Conservation (phyloP, 192 early-diverging fungal species). For the Linnemannia zychae region DNA sequence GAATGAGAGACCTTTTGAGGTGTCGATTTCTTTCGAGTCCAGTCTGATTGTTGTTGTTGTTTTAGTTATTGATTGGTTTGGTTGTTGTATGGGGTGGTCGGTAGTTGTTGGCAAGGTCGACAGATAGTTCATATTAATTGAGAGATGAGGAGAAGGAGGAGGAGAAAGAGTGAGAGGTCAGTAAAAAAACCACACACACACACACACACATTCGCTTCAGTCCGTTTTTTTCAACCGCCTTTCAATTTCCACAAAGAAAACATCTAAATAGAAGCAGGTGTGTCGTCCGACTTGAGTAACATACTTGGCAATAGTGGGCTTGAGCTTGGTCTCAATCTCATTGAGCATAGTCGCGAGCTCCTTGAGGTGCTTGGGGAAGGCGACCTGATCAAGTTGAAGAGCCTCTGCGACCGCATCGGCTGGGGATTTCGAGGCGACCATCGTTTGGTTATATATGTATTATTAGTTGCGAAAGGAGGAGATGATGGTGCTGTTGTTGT, state of each 20-base stretch:
- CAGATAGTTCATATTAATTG: neutral
- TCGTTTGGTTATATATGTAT: constrained; percentile 1
- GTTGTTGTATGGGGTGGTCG: neutral
- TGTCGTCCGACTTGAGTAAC: no score
- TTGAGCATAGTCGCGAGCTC: constrained; percentile 60
- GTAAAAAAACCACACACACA: neutral
- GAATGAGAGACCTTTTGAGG: constrained; percentile 86
- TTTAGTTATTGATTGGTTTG: neutral
- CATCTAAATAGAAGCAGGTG: no score
- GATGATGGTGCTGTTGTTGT: no score
- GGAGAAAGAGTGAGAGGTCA: neutral
- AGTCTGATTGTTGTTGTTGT: constrained; percentile 48
- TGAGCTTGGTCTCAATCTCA: constrained; percentile 59
- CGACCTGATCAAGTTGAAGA: constrained; percentile 23
- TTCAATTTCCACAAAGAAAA: no score
- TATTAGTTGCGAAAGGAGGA: neutral
- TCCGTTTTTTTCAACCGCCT: no score
- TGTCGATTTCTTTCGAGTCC: constrained; percentile 69
- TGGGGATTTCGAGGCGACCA: constrained; percentile 41
- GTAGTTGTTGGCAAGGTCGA: neutral
- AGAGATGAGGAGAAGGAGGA: neutral
- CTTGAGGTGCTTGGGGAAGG: constrained; percentile 55
- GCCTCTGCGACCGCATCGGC: constrained; percentile 28
- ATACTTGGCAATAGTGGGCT: constrained; percentile 61
- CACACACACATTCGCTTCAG: no score